These are phyloP conservation scores for Roridomyces roridus DNA, from an alignment of 768 basidiomycete species.

Conservation along the genomic window DNA sequence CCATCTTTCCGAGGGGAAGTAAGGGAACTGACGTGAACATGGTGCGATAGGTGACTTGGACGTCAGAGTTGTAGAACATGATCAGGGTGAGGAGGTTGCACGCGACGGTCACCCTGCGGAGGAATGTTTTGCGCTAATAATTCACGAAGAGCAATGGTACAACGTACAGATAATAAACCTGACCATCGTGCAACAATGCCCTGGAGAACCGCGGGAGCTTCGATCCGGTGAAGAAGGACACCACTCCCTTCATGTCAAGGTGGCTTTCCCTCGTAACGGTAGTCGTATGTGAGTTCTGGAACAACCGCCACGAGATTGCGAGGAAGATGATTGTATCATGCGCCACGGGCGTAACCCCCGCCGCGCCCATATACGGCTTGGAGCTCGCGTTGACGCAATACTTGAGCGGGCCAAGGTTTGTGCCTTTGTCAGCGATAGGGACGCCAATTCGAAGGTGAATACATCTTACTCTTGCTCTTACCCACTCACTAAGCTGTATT, in stretches of 20 bases:
- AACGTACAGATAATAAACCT: constrained; percentile 44
- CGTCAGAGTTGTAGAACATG: constrained; percentile 24
- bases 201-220: constrained; percentile 38
- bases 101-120: constrained; percentile 37
- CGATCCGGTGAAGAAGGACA: constrained; percentile 27
- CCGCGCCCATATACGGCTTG: constrained; percentile 30
- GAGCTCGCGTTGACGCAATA: constrained; percentile 35
- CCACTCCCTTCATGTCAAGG: too few species aligned
- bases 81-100: constrained; percentile 35
- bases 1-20: too few species aligned
- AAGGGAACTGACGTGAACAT: too few species aligned
- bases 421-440: constrained; percentile 31
- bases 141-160: not conserved
- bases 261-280: not conserved
- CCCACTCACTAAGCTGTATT: too few species aligned
- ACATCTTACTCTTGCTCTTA: too few species aligned
- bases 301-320: constrained; percentile 38
- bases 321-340: constrained; percentile 42
- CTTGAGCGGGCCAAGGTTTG: constrained; percentile 37
- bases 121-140: not conserved
- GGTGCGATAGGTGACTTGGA: constrained; percentile 30
- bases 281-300: constrained; percentile 21
- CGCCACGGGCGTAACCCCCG: constrained; percentile 33
- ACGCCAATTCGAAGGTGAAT: too few species aligned
- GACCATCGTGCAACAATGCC: constrained; percentile 42